A percentile compares a stretch with the other conserved stretches of the same genome.
phyloP scores from a whole-genome alignment of 2,329 filamentous ascomycete genomes.

The Tricladium varicosporioides region DNA sequence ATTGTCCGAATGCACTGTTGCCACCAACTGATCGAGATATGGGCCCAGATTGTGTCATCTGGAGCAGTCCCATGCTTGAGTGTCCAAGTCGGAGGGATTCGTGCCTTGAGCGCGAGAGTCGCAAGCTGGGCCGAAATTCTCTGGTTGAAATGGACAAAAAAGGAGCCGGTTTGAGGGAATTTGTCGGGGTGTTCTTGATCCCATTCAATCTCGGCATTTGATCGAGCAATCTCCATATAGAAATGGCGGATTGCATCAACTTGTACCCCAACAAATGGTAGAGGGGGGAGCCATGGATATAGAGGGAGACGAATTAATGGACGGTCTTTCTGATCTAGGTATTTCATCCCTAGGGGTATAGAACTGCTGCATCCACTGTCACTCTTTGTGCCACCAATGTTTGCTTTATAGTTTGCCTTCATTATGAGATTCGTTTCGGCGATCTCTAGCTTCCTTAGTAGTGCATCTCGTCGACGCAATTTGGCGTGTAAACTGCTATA shows the following conservation, averaged over 20 bases:
- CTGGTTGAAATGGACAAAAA: slow-evolving; percentile 95
- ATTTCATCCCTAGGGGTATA: slow-evolving; percentile 3
- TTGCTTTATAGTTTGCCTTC: slow-evolving; percentile 56
- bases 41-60: slow-evolving; percentile 88
- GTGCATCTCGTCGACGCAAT: slow-evolving; percentile 67
- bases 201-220: slow-evolving; percentile 84
- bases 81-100: slow-evolving; percentile 10
- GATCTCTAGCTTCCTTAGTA: slow-evolving; percentile 69
- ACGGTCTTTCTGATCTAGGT: slow-evolving; percentile 69
- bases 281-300: slow-evolving; percentile 69
- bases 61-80: slow-evolving; percentile 68
- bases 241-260: slow-evolving; percentile 91
- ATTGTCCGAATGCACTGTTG: slow-evolving; percentile 71
- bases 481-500: slow-evolving; percentile 78
- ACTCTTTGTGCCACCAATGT: slow-evolving; percentile 61
- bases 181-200: slow-evolving; percentile 80
- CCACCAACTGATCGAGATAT: slow-evolving; percentile 93
- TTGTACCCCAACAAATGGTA: slow-evolving; percentile 77
- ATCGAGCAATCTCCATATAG: slow-evolving; percentile 74
- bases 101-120: slow-evolving; percentile 47
- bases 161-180: slow-evolving; percentile 86
- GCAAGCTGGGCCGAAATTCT: slow-evolving; percentile 68
- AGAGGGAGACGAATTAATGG: slow-evolving; percentile 75
- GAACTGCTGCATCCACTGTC: not conserved
- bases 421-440: slow-evolving; percentile 82